Conservation (phyloP, 805 yeast genomes). For the Barnettozyma siamensis region DNA sequence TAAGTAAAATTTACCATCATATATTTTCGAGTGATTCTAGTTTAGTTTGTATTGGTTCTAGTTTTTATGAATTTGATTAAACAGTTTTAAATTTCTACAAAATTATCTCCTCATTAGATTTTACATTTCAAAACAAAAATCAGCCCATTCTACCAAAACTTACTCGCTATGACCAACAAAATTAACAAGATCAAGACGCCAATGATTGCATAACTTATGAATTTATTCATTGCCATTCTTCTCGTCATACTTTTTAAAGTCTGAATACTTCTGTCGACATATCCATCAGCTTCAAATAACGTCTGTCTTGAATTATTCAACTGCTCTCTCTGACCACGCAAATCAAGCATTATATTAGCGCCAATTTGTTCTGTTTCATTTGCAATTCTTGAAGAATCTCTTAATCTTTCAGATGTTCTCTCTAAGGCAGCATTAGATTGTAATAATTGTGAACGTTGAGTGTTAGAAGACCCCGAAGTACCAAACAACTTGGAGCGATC, state of each 20-base stretch:
- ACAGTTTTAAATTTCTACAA: no score
- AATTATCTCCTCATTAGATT: no score
- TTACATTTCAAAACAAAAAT: neutral
- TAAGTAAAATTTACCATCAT: neutral
- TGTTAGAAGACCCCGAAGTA: conserved; percentile 35
- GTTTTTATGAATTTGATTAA: no score
- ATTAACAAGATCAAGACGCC: conserved; percentile 80
- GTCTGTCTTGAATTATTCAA: conserved; percentile 81
- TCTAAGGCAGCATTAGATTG: conserved; percentile 76
- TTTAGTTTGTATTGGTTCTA: neutral
- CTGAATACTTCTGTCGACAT: conserved; percentile 82
- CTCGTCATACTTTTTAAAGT: conserved; percentile 90
- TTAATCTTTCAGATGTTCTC: conserved; percentile 72
- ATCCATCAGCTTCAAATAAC: conserved; percentile 82
- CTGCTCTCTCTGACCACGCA: conserved; percentile 92
- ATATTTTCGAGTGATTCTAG: neutral
- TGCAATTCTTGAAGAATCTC: conserved; percentile 86
- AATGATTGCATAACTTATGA: conserved; percentile 86
- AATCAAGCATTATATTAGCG: conserved; percentile 79
- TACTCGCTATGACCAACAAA: conserved; percentile 75
- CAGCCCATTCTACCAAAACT: conserved; percentile 30
- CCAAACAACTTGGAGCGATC: conserved; percentile 76
- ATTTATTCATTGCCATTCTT: conserved; percentile 83
- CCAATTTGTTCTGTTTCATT: conserved; percentile 90
- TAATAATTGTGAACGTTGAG: conserved; percentile 77